These are phyloP conservation scores for Russula griseocarnosa DNA, from an alignment of 768 basidiomycete genomes.

Conservation along the genomic window DNA sequence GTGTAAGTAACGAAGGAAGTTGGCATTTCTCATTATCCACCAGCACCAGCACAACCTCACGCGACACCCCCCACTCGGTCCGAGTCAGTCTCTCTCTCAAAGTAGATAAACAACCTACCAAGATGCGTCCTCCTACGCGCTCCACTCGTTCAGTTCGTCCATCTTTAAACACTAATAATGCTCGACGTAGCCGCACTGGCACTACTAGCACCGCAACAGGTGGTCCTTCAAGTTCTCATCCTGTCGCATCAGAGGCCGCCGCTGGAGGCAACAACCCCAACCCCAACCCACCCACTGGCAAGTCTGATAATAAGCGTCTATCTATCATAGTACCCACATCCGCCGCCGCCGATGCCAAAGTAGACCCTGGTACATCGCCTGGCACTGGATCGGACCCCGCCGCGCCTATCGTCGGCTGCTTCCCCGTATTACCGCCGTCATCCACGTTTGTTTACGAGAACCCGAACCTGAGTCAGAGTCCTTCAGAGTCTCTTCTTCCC, in stretches of 20 bases:
- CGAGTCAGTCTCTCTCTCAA: constrained; percentile 4
- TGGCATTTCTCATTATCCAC: background rate
- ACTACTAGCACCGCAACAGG: background rate
- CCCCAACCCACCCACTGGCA: too few species aligned
- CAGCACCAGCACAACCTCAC: background rate
- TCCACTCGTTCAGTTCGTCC: constrained; percentile 33
- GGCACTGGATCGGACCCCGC: background rate
- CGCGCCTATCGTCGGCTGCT: background rate
- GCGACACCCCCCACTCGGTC: constrained; percentile 24
- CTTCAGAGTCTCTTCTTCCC: background rate
- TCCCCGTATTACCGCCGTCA: background rate
- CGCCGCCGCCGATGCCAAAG: background rate
- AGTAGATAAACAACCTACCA: background rate
- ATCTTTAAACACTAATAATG: constrained; percentile 7
- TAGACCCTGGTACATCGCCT: background rate
- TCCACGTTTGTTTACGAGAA: constrained; percentile 17
- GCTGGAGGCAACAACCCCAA: background rate
- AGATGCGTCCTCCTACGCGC: constrained; percentile 33
- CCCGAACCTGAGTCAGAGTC: background rate
- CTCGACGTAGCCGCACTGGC: background rate
- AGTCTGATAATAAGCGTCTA: background rate
- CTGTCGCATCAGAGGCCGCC: background rate
- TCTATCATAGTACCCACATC: background rate
- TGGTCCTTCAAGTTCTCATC: background rate
- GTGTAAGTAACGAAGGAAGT: too few species aligned